Base-by-base conservation (phyloP, 2,329 filamentous ascomycete species). In the Madurella mycetomatis region DNA sequence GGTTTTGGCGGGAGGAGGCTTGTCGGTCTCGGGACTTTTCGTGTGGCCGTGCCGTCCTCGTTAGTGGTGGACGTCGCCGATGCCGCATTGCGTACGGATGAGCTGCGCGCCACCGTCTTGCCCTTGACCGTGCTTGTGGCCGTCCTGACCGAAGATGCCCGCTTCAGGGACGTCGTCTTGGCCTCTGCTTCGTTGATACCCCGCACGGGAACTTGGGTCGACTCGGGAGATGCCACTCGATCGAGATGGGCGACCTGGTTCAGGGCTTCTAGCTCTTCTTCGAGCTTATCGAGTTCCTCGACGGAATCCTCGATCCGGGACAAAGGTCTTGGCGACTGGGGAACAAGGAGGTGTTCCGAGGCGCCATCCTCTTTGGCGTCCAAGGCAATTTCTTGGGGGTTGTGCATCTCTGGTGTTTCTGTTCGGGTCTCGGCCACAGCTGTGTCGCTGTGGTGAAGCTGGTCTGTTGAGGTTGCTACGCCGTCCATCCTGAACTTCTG, bases 221-320 rank as follows among this genome's bases (percentile, higher is more conserved):
- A 37, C 25, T 65, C 63, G 2, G 66, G 60, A 1, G 71, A 69
- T 3, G 65, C 58, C 11, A 73, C 64, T 7, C 64, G 67, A 16
- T 67, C 63, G 11, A 73, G 55, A 1, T 64, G 67, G 0, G 76
- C 65, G 11, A 74, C 67, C n/a, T 69, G 68, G 47, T 72, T 64
- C 34, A 83, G 71, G 1, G 75, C 79, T 60, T 86, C 82, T 9
- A 85, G 72, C 47, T 84, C 75, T 32, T 86, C 83, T 60, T 86
- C 82, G 15, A 86, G 72, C 56, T 74, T 73, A 63, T 86, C 83
- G 17, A 86, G 71, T 58, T 81, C 82, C 64, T 84, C 82, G 9
- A 86, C 70, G 1, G 82, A 85, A 64, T 85, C 83, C 64, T 86
- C 83, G 47, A 86, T 85, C 16, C 81, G 77, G 25, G 76, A 66